phyloP scores from a whole-genome alignment of 805 yeast genomes.

The Nematodospora valgi region DNA sequence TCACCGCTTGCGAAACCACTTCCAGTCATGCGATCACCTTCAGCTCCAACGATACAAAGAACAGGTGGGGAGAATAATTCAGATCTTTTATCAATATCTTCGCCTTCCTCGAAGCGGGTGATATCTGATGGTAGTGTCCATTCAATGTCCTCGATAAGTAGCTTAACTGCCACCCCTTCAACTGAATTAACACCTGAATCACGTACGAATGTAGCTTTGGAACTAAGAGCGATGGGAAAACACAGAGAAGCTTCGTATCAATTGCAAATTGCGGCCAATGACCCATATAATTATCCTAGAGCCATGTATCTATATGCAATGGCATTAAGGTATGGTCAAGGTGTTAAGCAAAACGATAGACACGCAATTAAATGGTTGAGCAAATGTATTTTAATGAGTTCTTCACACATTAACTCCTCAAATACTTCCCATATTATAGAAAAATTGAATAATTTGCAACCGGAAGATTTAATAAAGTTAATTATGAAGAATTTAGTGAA shows the following conservation, averaged over 20 bases:
- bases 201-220: slow-evolving; percentile 43
- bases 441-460: slow-evolving; percentile 22
- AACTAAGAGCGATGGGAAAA: slow-evolving; percentile 54
- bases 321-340: slow-evolving; percentile 66
- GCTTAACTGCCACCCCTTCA: too few relatives aligned
- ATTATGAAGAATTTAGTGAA: slow-evolving; percentile 21
- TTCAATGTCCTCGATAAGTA: too few relatives aligned
- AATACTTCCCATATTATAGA: slow-evolving; percentile 16
- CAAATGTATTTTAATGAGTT: slow-evolving; percentile 33
- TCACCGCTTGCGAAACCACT: not conserved
- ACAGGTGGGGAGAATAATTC: slow-evolving; percentile 3
- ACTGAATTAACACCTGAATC: slow-evolving; percentile 11
- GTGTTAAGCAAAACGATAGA: slow-evolving; percentile 53
- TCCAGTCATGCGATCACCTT: slow-evolving; percentile 1
- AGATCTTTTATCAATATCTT: too few relatives aligned
- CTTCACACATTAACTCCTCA: slow-evolving; percentile 5
- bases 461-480: slow-evolving; percentile 27
- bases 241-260: slow-evolving; percentile 68
- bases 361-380: slow-evolving; percentile 61
- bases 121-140: too few relatives aligned
- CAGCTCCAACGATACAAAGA: slow-evolving; percentile 8
- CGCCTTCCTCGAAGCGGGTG: too few relatives aligned
- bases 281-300: slow-evolving; percentile 49
- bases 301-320: slow-evolving; percentile 71
- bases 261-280: slow-evolving; percentile 58